A percentile compares a stretch with the other conserved stretches of the same genome.
These are phyloP conservation scores for Sporothrix mexicana DNA, from an alignment of 2,329 filamentous ascomycete genomes.

Conservation along the genomic window DNA sequence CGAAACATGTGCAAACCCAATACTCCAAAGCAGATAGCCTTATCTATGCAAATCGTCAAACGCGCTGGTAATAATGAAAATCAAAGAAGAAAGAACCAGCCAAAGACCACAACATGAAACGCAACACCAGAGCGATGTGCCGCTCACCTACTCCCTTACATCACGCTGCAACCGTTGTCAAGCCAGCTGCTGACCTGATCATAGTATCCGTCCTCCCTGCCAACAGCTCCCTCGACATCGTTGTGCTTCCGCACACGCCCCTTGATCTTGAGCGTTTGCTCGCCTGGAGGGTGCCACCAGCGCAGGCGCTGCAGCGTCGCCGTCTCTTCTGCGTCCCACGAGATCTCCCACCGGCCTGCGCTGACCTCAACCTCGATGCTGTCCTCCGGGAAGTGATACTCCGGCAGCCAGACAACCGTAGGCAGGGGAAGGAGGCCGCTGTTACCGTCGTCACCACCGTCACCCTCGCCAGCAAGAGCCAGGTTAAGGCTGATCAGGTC, in stretches of 20 bases:
- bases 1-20: not conserved
- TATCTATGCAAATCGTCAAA: constrained; percentile 11
- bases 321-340: constrained; percentile 71
- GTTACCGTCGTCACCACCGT: constrained; percentile 14
- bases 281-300: constrained; percentile 92
- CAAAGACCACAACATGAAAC: not conserved
- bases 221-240: constrained; percentile 62
- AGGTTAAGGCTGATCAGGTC: constrained; percentile 22
- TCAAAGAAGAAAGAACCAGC: not conserved
- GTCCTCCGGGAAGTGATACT: constrained; percentile 86
- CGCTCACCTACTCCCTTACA: constrained; percentile 48
- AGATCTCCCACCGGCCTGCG: constrained; percentile 89
- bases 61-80: not conserved
- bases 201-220: constrained; percentile 76
- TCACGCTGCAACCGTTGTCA: constrained; percentile 56
- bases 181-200: constrained; percentile 66
- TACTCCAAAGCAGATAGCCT: not conserved
- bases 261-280: constrained; percentile 77
- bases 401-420: constrained; percentile 84
- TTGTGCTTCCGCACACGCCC: constrained; percentile 73
- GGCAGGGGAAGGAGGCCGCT: constrained; percentile 50
- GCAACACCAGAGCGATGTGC: not conserved
- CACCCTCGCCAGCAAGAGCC: constrained; percentile 17
- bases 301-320: constrained; percentile 75
- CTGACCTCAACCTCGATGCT: constrained; percentile 74